Evolutionary conservation across 768 basidiomycete species (phyloP).

Genomic region (Leccinum imitatum): DNA sequence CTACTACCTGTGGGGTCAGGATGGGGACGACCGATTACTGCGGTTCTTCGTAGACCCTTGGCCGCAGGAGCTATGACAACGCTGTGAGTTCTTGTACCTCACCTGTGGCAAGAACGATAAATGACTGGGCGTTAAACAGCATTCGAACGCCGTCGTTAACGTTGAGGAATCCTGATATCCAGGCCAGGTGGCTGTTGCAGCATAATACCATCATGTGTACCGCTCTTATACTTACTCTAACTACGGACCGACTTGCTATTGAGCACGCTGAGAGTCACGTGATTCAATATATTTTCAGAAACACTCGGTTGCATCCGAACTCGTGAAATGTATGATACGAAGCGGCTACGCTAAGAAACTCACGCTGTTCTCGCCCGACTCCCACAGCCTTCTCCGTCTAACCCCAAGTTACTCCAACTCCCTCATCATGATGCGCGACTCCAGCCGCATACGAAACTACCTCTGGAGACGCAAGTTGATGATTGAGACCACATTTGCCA

Average conservation of each 20-base stretch:
- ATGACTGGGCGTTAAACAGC: neutral
- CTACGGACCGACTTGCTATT: neutral
- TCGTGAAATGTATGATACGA: neutral
- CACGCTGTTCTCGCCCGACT: neutral
- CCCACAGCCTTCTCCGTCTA: neutral
- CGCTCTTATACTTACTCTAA: neutral
- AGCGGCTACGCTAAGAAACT: neutral
- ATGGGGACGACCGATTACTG: conserved; percentile 37
- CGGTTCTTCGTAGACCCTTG: conserved; percentile 30
- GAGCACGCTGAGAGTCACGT: neutral
- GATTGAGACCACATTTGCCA: conserved; percentile 59
- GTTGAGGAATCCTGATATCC: neutral
- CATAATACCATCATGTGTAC: neutral
- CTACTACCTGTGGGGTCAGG: conserved; percentile 66
- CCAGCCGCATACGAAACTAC: conserved; percentile 28
- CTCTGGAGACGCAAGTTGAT: conserved; percentile 56
- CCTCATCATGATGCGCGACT: conserved; percentile 10
- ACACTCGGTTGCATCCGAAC: neutral
- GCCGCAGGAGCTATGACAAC: conserved; percentile 24
- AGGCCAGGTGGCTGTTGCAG: neutral
- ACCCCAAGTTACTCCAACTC: neutral
- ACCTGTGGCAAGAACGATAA: conserved; percentile 1
- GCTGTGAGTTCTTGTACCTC: conserved; percentile 15
- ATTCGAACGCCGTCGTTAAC: neutral
- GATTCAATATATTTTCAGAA: neutral